Base-by-base conservation (phyloP, 768 basidiomycete genomes). In the Boletus sensibilis region DNA sequence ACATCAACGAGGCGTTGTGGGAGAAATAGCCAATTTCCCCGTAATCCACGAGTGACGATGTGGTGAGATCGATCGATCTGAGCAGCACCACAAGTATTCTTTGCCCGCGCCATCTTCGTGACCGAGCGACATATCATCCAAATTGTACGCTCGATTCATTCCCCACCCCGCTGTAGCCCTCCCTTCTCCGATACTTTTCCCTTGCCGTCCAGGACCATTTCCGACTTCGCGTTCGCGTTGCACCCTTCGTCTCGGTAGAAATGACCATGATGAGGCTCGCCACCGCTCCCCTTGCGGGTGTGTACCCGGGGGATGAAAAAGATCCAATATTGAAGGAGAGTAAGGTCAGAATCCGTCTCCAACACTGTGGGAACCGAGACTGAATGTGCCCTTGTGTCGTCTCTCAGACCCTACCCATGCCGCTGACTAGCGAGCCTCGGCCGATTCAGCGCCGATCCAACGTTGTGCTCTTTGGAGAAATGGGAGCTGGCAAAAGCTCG, bases 401-500 rank as follows among this genome's bases (percentile, higher is more conserved):
- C 39, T 39, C 45, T 38, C 23, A 57, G 58, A 25, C 8, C 29
- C n/a, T 53, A 20, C 13, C 57, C 31, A 40, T 56, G 0, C 47
- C 48, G 34, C 43, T 51, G 50, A 59, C 56, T 4, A 47, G 52
- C 48, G 58, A 60, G 48, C 57, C 62, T 25, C 48, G 21, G 14
- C 44, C 35, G 20, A 50, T 60, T 12, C 59, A 52, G 50, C 58
- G 23, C 34, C 56, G 60, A 55, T 56, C 45, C 40, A 72, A 68
- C 33, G 46, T 71, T 0, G 65, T 71, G 9, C 57, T 71, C 47
- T 71, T 71, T 13, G 71, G 70, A 21, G 71, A 72, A 58, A 58
- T 62, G 43, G 70, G 71, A 5, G 61, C 61, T 9, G 73, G 74
- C 1, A 79, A 80, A 56, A 79, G 77, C 53, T 76, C 76, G 1